Conservation (phyloP, 106 monocot genomes). For the Platanthera guangdongensis region DNA sequence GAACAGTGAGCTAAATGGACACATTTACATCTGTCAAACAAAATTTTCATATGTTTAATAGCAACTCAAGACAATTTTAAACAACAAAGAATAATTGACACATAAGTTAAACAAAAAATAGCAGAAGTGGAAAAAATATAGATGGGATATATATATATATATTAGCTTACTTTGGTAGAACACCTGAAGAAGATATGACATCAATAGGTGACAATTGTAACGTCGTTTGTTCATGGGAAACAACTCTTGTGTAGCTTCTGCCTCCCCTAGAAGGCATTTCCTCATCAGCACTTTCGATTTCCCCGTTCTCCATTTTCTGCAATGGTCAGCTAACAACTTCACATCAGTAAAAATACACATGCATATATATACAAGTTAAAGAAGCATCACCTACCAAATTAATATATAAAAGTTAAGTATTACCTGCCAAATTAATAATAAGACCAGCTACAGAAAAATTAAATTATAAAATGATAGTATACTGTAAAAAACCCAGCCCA, state of each 20-base stretch:
- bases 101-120: too few species aligned
- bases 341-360: neutral
- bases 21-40: too few species aligned
- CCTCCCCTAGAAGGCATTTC: constrained; percentile 34
- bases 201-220: constrained; percentile 53
- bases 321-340: neutral
- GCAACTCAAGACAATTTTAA: too few species aligned
- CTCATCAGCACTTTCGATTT: constrained; percentile 48
- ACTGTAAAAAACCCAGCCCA: too few species aligned
- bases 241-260: constrained; percentile 43
- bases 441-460: too few species aligned
- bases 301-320: constrained; percentile 45
- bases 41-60: too few species aligned
- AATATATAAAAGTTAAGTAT: neutral
- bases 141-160: neutral
- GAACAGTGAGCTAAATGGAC: too few species aligned
- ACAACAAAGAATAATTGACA: too few species aligned
- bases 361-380: neutral
- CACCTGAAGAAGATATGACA: constrained; percentile 26
- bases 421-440: too few species aligned
- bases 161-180: constrained; percentile 21
- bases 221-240: constrained; percentile 30
- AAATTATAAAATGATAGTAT: too few species aligned
- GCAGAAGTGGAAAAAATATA: too few species aligned
- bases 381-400: neutral